These are phyloP conservation scores for Cucumis cinereus DNA, from an alignment of 306 rosid genomes.

Conservation along the genomic window DNA sequence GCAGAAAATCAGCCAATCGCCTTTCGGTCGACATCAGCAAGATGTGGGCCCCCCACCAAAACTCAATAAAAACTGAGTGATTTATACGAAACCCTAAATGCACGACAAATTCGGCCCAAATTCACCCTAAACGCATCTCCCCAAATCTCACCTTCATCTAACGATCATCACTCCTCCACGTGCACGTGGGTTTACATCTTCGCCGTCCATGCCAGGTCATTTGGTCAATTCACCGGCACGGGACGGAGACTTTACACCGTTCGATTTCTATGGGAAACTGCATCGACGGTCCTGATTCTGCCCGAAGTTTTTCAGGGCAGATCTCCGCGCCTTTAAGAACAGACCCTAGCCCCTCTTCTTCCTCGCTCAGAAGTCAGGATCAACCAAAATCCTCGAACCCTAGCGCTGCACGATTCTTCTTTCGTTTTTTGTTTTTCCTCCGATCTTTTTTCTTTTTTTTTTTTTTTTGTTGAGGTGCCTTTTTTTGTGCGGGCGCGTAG, in stretches of 20 bases:
- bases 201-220: constrained; percentile 49
- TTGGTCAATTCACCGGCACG: constrained; percentile 35
- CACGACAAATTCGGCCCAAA: constrained; percentile 14
- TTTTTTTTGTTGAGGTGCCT: constrained; percentile 16
- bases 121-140: constrained; percentile 2
- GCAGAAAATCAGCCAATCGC: constrained; percentile 8
- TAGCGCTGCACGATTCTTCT: constrained; percentile 6
- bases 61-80: not conserved
- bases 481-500: not conserved
- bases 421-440: not conserved
- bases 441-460: too few relatives aligned
- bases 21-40: constrained; percentile 11
- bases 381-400: constrained; percentile 42
- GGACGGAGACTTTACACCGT: not conserved
- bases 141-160: not conserved
- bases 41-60: not conserved
- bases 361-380: constrained; percentile 78
- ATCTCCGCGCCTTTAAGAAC: constrained; percentile 92
- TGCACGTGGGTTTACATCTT: constrained; percentile 9
- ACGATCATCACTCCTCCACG: constrained; percentile 7
- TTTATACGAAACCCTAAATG: constrained; percentile 14
- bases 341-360: constrained; percentile 34
- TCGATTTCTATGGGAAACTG: not conserved
- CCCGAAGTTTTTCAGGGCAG: constrained; percentile 64
- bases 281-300: constrained; percentile 11